Evolutionary conservation across 1,139 yeast genomes (phyloP), one percentile per base, ranked within the genome.

Genomic region (Pichia sp.): DNA sequence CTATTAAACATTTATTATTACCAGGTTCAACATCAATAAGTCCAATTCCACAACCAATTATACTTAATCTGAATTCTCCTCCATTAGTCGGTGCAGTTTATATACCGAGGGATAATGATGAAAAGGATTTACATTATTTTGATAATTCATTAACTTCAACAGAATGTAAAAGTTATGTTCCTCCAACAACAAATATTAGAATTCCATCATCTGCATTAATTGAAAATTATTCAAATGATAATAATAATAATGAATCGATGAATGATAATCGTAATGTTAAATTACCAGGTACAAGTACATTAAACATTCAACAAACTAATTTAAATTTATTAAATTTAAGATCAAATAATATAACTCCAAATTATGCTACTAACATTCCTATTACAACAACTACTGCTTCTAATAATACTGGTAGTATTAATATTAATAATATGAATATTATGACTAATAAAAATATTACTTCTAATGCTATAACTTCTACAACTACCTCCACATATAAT

Each of bases 11-110:
- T 53, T 64, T 87, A 53, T 70, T 92, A 46, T 85, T 94, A 12
- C 74, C 82, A 3, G 80, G 82, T 58, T 89, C 96, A 1, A 73
- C 78, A 27, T 73, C 78, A 6, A 74, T 75, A 28, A 89, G 85
- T 72, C 81, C 85, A 20, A 76, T 87, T 31, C 95, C 96, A 1
- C 87, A 82, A 48, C 94, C 97, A 1, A 75, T 80, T 2, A 81
- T 82, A 57, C 94, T 95, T 10, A 80, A 74, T 25, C 76, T 87
- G 42, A 82, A 84, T 58, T 95, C 96, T 0, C 97, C 97, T 11
- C 98, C 99, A 6, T 65, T 87, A 34, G 78, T 85, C 31, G 99
- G 99, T 27, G 94, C 87, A 35, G 96, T 90, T 7, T 92, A 85
- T 61, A 65, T 82, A 50, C 76, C 94, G 47, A 85, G 87, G 1